These are phyloP conservation scores for Ilex aquifolium DNA, from an alignment of 257 asterid genomes.

Conservation along the genomic window DNA sequence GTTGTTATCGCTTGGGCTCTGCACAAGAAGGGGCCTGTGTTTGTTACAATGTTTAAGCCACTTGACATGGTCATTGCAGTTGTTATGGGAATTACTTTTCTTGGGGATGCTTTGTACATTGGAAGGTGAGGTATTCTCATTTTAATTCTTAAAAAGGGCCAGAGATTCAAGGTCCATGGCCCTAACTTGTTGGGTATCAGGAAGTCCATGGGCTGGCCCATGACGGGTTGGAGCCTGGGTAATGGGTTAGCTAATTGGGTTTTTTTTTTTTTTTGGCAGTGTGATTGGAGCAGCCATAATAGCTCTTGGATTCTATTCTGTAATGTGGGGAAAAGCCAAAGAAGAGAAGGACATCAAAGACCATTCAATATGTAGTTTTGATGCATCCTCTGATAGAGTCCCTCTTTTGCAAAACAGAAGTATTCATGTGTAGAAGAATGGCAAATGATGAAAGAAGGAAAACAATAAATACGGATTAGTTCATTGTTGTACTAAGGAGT, in stretches of 20 bases:
- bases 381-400: slow-evolving; percentile 25
- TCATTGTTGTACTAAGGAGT: too few species aligned
- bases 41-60: slow-evolving; percentile 48
- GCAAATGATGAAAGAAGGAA: too few species aligned
- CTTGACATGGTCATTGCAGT: slow-evolving; percentile 37
- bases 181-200: too few species aligned
- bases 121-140: slow-evolving; percentile 32
- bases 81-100: slow-evolving; percentile 37
- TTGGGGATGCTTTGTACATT: slow-evolving; percentile 38
- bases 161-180: too few species aligned
- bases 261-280: slow-evolving; percentile 18
- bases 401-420: slow-evolving; percentile 37
- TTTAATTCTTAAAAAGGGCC: too few species aligned
- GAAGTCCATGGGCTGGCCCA: too few species aligned
- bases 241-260: not conserved
- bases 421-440: too few species aligned
- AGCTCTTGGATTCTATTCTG: slow-evolving; percentile 44
- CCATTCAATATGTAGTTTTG: slow-evolving; percentile 16
- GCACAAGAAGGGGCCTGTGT: slow-evolving; percentile 44
- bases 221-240: too few species aligned
- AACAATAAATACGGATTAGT: too few species aligned
- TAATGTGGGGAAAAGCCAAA: slow-evolving; percentile 50
- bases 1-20: slow-evolving; percentile 43
- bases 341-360: slow-evolving; percentile 27
- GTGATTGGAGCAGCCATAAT: slow-evolving; percentile 42